A percentile compares a stretch with the other conserved stretches of the same genome.
These are phyloP conservation scores for Fraxinus quadrangulata DNA, from an alignment of 257 asterid species.

Conservation along the genomic window DNA sequence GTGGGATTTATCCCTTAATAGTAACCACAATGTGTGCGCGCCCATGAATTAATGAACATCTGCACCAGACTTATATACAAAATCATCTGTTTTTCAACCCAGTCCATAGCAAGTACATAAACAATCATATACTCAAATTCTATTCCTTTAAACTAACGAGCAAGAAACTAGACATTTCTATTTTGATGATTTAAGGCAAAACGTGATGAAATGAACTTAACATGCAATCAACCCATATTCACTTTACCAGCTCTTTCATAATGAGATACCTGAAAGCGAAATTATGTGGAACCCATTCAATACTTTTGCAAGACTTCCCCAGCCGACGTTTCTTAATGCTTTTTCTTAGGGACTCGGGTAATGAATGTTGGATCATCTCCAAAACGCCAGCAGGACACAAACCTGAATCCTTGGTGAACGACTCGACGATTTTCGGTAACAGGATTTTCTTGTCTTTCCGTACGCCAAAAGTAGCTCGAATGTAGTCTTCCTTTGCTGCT, in stretches of 20 bases:
- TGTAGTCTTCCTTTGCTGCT: constrained; percentile 88
- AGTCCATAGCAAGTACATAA: constrained; percentile 3
- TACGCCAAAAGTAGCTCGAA: constrained; percentile 86
- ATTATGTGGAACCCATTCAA: constrained; percentile 87
- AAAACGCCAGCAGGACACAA: constrained; percentile 58
- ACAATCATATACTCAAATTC: constrained; percentile 27
- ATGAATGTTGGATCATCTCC: constrained; percentile 67
- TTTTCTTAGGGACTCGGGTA: constrained; percentile 71
- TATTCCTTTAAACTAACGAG: constrained; percentile 35
- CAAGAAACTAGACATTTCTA: constrained; percentile 24
- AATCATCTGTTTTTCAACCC: constrained; percentile 2
- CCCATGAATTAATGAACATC: too few relatives aligned
- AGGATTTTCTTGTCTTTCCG: constrained; percentile 73
- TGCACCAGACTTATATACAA: constrained; percentile 18
- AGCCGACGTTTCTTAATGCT: constrained; percentile 66
- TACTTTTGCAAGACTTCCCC: constrained; percentile 58
- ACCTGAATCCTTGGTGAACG: constrained; percentile 77
- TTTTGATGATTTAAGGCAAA: neutral
- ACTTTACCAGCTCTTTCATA: constrained; percentile 74
- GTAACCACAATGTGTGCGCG: too few relatives aligned
- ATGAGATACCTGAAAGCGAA: constrained; percentile 81
- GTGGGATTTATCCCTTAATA: too few relatives aligned
- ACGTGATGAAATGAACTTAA: neutral
- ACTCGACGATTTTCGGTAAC: constrained; percentile 70
- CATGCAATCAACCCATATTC: neutral